Evolutionary conservation across 495 filamentous ascomycete species (phyloP).

Genomic region (Penicillium argentinense): DNA sequence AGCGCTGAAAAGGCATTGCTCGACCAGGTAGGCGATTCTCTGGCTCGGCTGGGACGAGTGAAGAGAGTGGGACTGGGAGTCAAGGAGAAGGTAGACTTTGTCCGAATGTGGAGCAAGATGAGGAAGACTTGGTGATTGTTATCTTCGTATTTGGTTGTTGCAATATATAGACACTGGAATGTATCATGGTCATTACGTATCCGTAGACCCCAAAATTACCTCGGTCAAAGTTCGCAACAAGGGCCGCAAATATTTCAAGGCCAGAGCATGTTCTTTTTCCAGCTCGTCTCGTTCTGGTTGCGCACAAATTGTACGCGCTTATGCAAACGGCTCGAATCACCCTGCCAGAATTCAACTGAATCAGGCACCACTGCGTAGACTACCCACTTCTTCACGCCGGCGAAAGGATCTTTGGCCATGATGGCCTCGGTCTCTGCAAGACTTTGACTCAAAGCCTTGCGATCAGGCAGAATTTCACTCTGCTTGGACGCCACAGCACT

Average conservation of each 20-base stretch:
- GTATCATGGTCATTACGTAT: too few relatives aligned
- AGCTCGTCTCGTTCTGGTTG: background rate
- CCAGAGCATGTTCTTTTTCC: constrained; percentile 17
- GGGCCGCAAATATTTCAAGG: constrained; percentile 17
- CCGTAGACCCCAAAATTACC: too few relatives aligned
- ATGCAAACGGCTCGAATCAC: constrained; percentile 9
- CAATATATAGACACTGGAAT: too few relatives aligned
- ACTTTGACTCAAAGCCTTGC: background rate
- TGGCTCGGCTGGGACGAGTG: constrained; percentile 87
- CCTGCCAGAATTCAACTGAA: constrained; percentile 16
- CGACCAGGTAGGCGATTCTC: constrained; percentile 75
- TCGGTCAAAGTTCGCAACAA: too few relatives aligned
- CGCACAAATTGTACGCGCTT: constrained; percentile 5
- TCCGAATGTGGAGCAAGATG: constrained; percentile 56
- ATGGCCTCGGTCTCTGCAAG: background rate
- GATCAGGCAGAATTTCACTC: constrained; percentile 7
- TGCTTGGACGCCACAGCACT: constrained; percentile 17
- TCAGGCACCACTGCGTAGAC: constrained; percentile 15
- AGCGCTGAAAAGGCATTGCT: constrained; percentile 60
- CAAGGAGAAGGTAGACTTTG: constrained; percentile 79
- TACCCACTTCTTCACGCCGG: constrained; percentile 10
- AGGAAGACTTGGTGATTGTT: constrained; percentile 34
- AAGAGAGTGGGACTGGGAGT: constrained; percentile 85
- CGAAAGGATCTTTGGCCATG: background rate
- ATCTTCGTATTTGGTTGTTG: too few relatives aligned